Percentiles rank a stretch among this genome's conserved stretches.
Evolutionary conservation across 306 rosid genomes (phyloP).

Genomic region (Mimosa bimucronata): DNA sequence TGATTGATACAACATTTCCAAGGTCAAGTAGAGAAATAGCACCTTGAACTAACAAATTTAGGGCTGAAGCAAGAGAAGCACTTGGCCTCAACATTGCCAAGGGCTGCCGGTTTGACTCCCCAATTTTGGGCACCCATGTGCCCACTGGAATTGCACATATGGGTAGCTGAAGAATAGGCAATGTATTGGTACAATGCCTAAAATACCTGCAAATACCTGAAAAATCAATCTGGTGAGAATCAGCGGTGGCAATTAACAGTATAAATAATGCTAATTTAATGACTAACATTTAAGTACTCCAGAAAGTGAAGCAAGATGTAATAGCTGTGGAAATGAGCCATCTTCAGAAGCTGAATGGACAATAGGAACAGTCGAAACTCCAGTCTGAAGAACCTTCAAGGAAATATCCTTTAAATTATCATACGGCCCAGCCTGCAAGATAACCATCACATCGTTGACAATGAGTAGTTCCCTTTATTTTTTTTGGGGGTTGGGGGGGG

Average conservation of each 20-base stretch:
- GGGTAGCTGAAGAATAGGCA: conserved; percentile 87
- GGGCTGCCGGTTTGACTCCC: conserved; percentile 78
- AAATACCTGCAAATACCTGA: conserved; percentile 97
- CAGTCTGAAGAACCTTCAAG: conserved; percentile 77
- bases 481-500: no score
- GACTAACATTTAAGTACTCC: conserved; percentile 84
- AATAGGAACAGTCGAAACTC: conserved; percentile 86
- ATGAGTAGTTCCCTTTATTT: no score
- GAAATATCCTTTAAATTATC: conserved; percentile 85
- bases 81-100: conserved; percentile 85
- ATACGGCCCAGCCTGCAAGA: conserved; percentile 80
- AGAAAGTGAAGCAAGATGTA: conserved; percentile 94
- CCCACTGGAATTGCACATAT: conserved; percentile 82
- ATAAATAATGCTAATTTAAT: conserved; percentile 21
- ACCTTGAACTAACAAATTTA: conserved; percentile 88
- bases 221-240: conserved; percentile 55
- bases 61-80: conserved; percentile 80
- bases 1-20: conserved; percentile 40
- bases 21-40: conserved; percentile 42
- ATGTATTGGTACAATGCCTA: conserved; percentile 71
- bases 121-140: conserved; percentile 94
- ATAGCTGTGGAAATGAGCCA: conserved; percentile 80
- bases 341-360: conserved; percentile 81
- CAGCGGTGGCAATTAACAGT: conserved; percentile 24
- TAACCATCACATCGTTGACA: conserved; percentile 20